A percentile compares a stretch with the other conserved stretches of the same genome.
Conservation (phyloP, 2,329 filamentous ascomycete genomes). For the Pseudogymnoascus sp. region DNA sequence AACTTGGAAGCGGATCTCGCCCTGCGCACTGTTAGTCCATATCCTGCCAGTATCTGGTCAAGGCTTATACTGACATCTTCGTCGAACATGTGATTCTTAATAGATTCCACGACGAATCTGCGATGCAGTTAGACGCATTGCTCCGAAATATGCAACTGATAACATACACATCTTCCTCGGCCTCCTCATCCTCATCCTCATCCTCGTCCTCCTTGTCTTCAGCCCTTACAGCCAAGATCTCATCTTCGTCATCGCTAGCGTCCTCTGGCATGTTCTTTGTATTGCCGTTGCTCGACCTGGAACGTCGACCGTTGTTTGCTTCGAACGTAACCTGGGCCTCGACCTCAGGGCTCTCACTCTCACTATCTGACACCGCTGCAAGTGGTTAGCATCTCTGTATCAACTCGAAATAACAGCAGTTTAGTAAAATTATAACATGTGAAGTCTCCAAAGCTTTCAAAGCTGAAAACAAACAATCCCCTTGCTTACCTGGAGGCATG, state of each 20-base stretch:
- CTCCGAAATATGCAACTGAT: background rate
- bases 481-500: background rate
- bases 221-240: constrained; percentile 12
- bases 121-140: background rate
- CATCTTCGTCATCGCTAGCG: constrained; percentile 18
- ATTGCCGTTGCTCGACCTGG: background rate
- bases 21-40: constrained; percentile 18
- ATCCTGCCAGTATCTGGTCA: background rate
- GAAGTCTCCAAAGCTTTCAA: background rate
- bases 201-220: constrained; percentile 27
- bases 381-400: background rate
- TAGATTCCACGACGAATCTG: constrained; percentile 52
- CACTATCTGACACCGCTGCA: background rate
- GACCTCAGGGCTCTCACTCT: background rate
- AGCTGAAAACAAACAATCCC: background rate
- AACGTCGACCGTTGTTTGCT: background rate
- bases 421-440: background rate
- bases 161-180: constrained; percentile 37
- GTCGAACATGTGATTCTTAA: constrained; percentile 55
- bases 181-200: constrained; percentile 32
- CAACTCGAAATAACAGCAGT: background rate
- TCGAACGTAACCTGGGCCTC: background rate
- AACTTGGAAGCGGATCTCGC: constrained; percentile 54
- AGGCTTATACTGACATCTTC: constrained; percentile 28
- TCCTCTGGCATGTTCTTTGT: background rate